phyloP scores from a whole-genome alignment of 1,284 basidiomycete species.

The Ceratobasidium sp. region DNA sequence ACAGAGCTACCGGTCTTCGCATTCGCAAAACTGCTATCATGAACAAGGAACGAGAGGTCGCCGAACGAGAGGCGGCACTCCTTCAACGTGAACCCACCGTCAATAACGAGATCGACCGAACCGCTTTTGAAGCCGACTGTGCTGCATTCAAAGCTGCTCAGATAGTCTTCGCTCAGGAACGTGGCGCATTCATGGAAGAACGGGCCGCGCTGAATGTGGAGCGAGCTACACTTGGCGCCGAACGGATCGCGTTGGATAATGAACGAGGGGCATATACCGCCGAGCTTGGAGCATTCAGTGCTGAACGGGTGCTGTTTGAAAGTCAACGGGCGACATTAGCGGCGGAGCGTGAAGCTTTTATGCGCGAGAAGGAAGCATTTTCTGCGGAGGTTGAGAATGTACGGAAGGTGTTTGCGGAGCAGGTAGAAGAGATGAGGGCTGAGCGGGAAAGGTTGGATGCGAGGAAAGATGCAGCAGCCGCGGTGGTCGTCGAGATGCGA shows the following conservation, averaged over 20 bases:
- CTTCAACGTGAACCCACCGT: slow-evolving; percentile 66
- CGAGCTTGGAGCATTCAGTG: slow-evolving; percentile 43
- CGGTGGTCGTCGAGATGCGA: slow-evolving; percentile 22
- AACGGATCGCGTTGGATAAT: slow-evolving; percentile 60
- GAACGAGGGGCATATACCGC: slow-evolving; percentile 58
- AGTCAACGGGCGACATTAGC: slow-evolving; percentile 43
- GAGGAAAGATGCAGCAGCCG: slow-evolving; percentile 35
- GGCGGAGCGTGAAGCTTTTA: slow-evolving; percentile 40
- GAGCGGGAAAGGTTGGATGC: slow-evolving; percentile 28
- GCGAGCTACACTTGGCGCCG: slow-evolving; percentile 29
- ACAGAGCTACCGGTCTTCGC: slow-evolving; percentile 12
- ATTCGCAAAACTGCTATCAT: slow-evolving; percentile 71
- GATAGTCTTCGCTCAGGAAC: slow-evolving; percentile 41
- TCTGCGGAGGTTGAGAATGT: slow-evolving; percentile 43
- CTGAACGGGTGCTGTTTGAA: slow-evolving; percentile 45
- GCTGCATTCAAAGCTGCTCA: slow-evolving; percentile 34
- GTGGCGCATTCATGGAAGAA: slow-evolving; percentile 44
- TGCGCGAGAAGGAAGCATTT: slow-evolving; percentile 43
- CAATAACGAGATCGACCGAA: slow-evolving; percentile 56
- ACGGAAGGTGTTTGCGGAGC: slow-evolving; percentile 31
- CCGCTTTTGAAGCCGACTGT: slow-evolving; percentile 31
- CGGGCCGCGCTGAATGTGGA: slow-evolving; percentile 43
- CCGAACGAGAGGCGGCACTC: slow-evolving; percentile 65
- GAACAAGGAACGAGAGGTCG: slow-evolving; percentile 49
- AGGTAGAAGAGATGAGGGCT: slow-evolving; percentile 34